A percentile compares a stretch with the other conserved stretches of the same genome.
Evolutionary conservation across 176 grass and related monocot genomes (phyloP).

Genomic region (Urochloa ruziziensis): DNA sequence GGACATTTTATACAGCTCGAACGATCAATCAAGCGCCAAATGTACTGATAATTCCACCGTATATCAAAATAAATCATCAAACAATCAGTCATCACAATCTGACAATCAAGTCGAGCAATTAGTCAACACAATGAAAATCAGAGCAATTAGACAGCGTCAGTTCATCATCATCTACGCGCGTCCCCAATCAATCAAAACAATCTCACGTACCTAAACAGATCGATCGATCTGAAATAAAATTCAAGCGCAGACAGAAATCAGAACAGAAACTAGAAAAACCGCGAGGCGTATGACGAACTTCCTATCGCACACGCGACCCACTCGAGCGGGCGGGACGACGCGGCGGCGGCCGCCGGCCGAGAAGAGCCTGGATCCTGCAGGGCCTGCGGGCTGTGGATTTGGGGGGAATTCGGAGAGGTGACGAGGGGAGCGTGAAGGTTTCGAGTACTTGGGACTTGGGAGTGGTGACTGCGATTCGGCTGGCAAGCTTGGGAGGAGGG

Average conservation of each 20-base stretch:
- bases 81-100: background rate
- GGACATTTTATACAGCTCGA: background rate
- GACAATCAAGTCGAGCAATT: background rate
- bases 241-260: conserved; percentile 17
- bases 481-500: background rate
- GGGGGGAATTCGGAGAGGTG: background rate
- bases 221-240: background rate
- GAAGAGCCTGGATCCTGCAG: conserved; percentile 17
- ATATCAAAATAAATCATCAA: conserved; percentile 7
- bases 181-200: conserved; percentile 7
- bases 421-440: background rate
- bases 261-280: conserved; percentile 18
- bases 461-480: background rate
- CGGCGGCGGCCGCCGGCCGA: background rate
- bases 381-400: background rate
- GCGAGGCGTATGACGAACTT: conserved; percentile 60
- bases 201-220: conserved; percentile 17
- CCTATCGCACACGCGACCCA: conserved; percentile 39
- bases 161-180: background rate
- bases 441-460: background rate
- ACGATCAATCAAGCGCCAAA: background rate
- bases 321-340: conserved; percentile 30
- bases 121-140: background rate
- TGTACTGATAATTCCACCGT: background rate
- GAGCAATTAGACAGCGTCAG: background rate